These are phyloP conservation scores for Boletus fagicola DNA, from an alignment of 768 basidiomycete genomes.

Conservation along the genomic window DNA sequence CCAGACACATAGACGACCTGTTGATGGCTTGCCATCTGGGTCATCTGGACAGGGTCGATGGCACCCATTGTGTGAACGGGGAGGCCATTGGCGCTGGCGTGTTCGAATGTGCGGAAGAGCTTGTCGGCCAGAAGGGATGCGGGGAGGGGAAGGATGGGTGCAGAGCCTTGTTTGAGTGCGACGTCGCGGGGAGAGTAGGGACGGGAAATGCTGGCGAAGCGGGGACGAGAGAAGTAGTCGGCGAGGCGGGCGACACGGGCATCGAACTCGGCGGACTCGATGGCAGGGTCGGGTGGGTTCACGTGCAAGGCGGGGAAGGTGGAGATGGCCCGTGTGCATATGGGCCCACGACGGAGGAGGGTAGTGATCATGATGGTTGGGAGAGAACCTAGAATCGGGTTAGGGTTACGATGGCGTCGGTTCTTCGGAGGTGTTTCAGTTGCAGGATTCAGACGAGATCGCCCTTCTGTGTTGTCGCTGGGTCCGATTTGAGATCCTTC, in stretches of 20 bases:
- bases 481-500: not conserved
- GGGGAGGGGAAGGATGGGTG: constrained; percentile 74
- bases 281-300: constrained; percentile 53
- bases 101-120: constrained; percentile 65
- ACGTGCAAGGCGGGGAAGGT: constrained; percentile 41
- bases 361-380: constrained; percentile 27
- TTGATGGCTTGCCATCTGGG: constrained; percentile 85
- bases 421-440: constrained; percentile 9
- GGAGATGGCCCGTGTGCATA: constrained; percentile 39
- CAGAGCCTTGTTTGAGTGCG: constrained; percentile 84
- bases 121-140: constrained; percentile 83
- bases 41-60: constrained; percentile 93
- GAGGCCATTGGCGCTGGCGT: constrained; percentile 56
- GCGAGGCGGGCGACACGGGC: constrained; percentile 62
- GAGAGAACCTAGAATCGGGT: constrained; percentile 37
- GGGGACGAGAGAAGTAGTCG: constrained; percentile 71
- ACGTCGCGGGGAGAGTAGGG: constrained; percentile 80
- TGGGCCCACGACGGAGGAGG: constrained; percentile 6
- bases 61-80: constrained; percentile 92
- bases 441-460: constrained; percentile 7
- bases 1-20: constrained; percentile 93
- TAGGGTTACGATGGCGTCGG: constrained; percentile 30
- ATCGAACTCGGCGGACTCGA: constrained; percentile 59
- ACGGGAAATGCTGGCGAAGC: constrained; percentile 70
- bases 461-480: constrained; percentile 15